Conservation (phyloP, 2,329 filamentous ascomycete genomes). For the Monosporascus sp. region DNA sequence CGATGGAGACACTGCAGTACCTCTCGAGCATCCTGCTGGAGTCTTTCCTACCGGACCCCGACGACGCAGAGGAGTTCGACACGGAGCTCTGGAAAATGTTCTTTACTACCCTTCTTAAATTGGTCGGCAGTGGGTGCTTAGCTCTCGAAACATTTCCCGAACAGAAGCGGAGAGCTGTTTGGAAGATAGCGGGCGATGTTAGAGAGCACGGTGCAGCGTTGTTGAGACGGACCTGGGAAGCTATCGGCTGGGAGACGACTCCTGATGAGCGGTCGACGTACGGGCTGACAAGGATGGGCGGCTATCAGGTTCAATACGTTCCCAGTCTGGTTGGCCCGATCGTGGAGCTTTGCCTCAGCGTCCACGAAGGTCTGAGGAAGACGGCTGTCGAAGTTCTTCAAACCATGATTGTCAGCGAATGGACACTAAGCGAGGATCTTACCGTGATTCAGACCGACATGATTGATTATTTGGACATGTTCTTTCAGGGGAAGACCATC, state of each 20-base stretch:
- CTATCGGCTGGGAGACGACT: conserved; percentile 92
- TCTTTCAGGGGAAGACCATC: conserved; percentile 84
- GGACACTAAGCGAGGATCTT: conserved; percentile 90
- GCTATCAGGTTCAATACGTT: conserved; percentile 97
- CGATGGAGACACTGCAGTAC: conserved; percentile 79
- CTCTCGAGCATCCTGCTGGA: conserved; percentile 75
- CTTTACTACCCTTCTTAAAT: conserved; percentile 80
- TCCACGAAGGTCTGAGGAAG: conserved; percentile 82
- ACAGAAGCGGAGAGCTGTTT: conserved; percentile 91
- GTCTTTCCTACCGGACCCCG: conserved; percentile 78
- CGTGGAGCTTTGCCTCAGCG: conserved; percentile 88
- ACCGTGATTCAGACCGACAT: conserved; percentile 91
- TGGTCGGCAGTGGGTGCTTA: conserved; percentile 82
- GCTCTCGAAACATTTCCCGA: conserved; percentile 95
- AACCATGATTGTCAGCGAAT: conserved; percentile 98
- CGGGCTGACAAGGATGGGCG: conserved; percentile 78
- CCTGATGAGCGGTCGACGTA: conserved; percentile 73
- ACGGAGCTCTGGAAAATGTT: conserved; percentile 92
- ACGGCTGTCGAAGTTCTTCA: conserved; percentile 92
- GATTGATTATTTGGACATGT: conserved; percentile 84
- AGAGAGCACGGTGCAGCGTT: conserved; percentile 86
- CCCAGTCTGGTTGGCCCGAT: conserved; percentile 86
- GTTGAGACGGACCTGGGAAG: conserved; percentile 81
- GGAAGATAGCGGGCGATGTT: conserved; percentile 98
- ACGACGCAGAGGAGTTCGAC: conserved; percentile 87